phyloP scores from a whole-genome alignment of 345 rosid genomes.

The Jatropha curcas region DNA sequence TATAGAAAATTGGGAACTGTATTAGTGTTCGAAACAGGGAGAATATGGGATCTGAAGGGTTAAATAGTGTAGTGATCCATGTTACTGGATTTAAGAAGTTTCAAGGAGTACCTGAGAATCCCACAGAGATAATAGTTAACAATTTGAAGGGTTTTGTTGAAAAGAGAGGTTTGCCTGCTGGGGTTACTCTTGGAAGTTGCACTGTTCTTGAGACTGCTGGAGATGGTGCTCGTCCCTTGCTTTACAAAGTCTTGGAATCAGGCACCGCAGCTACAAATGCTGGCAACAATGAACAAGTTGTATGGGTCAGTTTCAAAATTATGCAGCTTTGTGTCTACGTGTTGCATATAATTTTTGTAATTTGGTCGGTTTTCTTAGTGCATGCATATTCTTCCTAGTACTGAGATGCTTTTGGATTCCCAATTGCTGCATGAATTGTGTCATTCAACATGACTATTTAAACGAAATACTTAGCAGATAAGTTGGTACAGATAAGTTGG shows the following conservation, averaged over 20 bases:
- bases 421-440: background rate
- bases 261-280: conserved; percentile 35
- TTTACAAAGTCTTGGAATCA: conserved; percentile 59
- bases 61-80: conserved; percentile 56
- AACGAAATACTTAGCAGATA: no score
- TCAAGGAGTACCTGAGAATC: conserved; percentile 69
- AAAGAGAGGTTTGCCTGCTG: conserved; percentile 59
- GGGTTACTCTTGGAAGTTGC: conserved; percentile 66
- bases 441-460: no score
- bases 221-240: conserved; percentile 57
- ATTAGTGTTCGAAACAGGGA: conserved; percentile 21
- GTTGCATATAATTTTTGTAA: background rate
- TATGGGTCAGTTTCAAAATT: conserved; percentile 62
- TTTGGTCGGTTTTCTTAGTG: background rate
- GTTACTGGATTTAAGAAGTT: conserved; percentile 86
- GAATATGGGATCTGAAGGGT: conserved; percentile 78
- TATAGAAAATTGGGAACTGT: conserved; percentile 43
- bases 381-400: background rate
- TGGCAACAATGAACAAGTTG: conserved; percentile 40
- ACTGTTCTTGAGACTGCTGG: conserved; percentile 78
- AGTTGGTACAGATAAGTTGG: no score
- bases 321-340: conserved; percentile 5
- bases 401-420: background rate
- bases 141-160: conserved; percentile 53
- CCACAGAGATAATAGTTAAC: conserved; percentile 66